Conservation (phyloP, 1,284 basidiomycete genomes). For the Ceratobasidium theobromae region DNA sequence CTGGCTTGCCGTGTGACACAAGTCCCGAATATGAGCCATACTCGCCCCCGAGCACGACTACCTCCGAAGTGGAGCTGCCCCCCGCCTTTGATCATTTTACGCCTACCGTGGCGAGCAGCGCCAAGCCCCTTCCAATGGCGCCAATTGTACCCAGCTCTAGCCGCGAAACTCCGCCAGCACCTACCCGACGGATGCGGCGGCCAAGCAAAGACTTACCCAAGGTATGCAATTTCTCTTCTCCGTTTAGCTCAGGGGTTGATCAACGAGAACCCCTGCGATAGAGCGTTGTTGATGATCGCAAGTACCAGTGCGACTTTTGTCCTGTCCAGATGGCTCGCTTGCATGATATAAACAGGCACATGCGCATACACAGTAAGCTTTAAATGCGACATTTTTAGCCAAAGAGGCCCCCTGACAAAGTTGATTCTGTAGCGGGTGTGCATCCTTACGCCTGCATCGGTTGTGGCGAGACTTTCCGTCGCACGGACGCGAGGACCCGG, state of each 20-base stretch:
- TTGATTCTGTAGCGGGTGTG: conserved; percentile 19
- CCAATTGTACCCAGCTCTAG: conserved; percentile 25
- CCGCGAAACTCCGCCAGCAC: conserved; percentile 8
- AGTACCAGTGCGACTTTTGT: conserved; percentile 28
- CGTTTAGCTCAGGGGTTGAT: not conserved
- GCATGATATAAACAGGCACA: conserved; percentile 28
- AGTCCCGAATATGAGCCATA: conserved; percentile 17
- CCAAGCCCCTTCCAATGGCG: not conserved
- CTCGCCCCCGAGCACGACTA: conserved; percentile 20
- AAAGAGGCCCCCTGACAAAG: not conserved
- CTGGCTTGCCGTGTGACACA: not conserved
- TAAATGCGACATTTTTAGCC: not conserved
- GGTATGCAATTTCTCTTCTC: conserved; percentile 1
- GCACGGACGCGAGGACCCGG: conserved; percentile 25
- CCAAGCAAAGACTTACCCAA: conserved; percentile 23
- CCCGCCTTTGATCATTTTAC: not conserved
- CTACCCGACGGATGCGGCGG: not conserved
- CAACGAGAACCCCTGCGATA: not conserved
- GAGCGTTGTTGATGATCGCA: conserved; percentile 17
- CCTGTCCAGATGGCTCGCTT: conserved; percentile 28
- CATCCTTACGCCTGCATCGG: conserved; percentile 30
- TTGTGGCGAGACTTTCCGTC: conserved; percentile 29
- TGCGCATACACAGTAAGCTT: conserved; percentile 30
- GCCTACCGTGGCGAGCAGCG: not conserved
- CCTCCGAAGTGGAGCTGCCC: conserved; percentile 13